Evolutionary conservation across 2,329 filamentous ascomycete genomes (phyloP).

Genomic region (Phoma sp.): DNA sequence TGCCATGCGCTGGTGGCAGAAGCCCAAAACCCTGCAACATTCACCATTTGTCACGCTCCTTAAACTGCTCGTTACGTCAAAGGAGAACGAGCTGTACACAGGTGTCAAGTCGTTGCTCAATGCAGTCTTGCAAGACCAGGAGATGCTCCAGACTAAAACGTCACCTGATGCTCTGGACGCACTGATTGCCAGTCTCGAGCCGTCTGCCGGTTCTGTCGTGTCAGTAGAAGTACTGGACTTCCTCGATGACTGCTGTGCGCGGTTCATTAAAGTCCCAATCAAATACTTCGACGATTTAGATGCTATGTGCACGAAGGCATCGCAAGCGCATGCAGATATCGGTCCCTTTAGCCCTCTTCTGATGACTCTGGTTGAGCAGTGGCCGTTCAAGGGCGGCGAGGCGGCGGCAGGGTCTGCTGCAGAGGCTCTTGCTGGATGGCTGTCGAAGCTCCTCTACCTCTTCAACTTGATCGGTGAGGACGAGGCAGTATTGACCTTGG

Average conservation of each 20-base stretch:
- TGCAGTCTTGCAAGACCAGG: constrained; percentile 69
- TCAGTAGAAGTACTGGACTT: constrained; percentile 67
- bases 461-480: constrained; percentile 49
- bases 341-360: constrained; percentile 68
- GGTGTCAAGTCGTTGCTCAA: constrained; percentile 65
- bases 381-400: constrained; percentile 65
- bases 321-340: constrained; percentile 25
- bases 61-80: constrained; percentile 62
- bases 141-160: constrained; percentile 65
- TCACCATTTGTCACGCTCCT: constrained; percentile 78
- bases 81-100: constrained; percentile 57
- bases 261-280: constrained; percentile 78
- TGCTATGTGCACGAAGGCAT: constrained; percentile 49
- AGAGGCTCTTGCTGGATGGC: constrained; percentile 45
- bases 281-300: constrained; percentile 80
- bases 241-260: constrained; percentile 81
- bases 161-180: constrained; percentile 50
- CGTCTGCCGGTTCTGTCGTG: constrained; percentile 42
- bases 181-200: constrained; percentile 58
- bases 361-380: constrained; percentile 77
- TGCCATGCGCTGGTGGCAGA: constrained; percentile 90
- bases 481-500: constrained; percentile 31
- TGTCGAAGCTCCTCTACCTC: constrained; percentile 45
- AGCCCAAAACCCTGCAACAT: constrained; percentile 66
- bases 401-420: constrained; percentile 33